phyloP scores from a whole-genome alignment of 148 eudicot genomes.

The Arbutus unedo region DNA sequence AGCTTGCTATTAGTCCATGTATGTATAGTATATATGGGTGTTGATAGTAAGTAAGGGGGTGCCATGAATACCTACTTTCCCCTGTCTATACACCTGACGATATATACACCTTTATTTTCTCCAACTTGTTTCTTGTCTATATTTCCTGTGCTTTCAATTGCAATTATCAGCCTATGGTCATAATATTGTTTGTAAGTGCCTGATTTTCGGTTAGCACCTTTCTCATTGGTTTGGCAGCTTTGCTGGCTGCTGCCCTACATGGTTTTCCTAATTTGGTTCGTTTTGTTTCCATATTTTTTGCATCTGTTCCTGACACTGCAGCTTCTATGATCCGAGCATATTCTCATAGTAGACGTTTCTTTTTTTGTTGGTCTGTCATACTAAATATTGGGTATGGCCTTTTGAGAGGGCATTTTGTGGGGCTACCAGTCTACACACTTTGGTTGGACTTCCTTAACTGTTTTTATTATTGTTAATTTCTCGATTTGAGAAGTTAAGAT shows the following conservation, averaged over 20 bases:
- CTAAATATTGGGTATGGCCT: neutral
- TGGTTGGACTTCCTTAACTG: neutral
- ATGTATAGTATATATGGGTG: neutral
- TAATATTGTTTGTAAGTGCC: neutral
- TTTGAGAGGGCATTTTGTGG: neutral
- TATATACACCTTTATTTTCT: neutral
- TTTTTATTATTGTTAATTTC: neutral
- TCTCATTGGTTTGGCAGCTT: neutral
- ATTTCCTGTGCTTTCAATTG: neutral
- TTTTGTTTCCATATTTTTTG: neutral
- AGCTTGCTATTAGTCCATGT: neutral
- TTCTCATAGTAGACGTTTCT: neutral
- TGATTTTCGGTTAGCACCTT: neutral
- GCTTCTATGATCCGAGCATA: neutral
- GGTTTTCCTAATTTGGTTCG: neutral
- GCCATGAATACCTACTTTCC: neutral
- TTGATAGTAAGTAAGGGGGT: neutral
- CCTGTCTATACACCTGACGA: neutral
- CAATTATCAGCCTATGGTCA: neutral
- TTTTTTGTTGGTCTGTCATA: neutral
- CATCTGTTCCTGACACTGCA: neutral
- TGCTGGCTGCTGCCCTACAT: neutral
- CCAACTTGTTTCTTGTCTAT: neutral
- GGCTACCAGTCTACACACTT: neutral
- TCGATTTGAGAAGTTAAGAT: neutral